Conservation (phyloP, 345 rosid genomes). For the Microcos paniculata region DNA sequence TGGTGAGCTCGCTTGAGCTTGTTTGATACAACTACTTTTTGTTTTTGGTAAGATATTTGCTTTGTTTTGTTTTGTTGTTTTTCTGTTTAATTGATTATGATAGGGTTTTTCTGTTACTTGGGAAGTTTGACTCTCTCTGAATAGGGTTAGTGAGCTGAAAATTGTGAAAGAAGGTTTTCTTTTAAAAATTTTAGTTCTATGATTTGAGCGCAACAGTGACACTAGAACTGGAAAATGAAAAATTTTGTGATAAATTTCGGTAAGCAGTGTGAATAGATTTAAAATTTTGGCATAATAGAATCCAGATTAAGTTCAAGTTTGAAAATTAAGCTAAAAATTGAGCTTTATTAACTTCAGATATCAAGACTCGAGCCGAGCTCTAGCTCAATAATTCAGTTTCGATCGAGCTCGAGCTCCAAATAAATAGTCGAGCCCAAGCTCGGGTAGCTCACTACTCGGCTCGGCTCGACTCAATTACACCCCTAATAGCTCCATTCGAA, state of each 20-base stretch:
- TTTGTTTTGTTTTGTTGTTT: not conserved
- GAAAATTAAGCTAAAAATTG: too few species aligned
- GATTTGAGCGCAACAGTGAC: not conserved
- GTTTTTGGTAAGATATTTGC: constrained; percentile 14
- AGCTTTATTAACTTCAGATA: too few species aligned
- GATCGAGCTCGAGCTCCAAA: too few species aligned
- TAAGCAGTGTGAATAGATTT: too few species aligned
- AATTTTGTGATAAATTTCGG: not conserved
- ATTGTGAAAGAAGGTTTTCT: not conserved
- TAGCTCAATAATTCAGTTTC: too few species aligned
- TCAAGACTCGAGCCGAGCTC: too few species aligned
- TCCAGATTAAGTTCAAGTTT: too few species aligned
- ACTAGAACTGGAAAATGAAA: not conserved
- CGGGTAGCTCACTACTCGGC: too few species aligned
- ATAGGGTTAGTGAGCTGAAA: not conserved
- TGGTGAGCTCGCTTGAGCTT: constrained; percentile 76
- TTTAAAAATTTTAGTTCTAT: not conserved
- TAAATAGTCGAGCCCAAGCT: too few species aligned
- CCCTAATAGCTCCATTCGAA: too few species aligned
- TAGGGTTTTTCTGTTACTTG: not conserved
- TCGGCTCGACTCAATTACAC: too few species aligned
- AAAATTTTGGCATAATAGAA: too few species aligned
- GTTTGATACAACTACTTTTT: constrained; percentile 7
- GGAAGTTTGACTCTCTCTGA: not conserved
- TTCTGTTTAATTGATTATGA: not conserved